Percentiles rank a stretch among this genome's conserved stretches.
These are phyloP conservation scores for Lodderomyces oxycetoniae DNA, from an alignment of 1,139 yeast genomes.

Conservation along the genomic window DNA sequence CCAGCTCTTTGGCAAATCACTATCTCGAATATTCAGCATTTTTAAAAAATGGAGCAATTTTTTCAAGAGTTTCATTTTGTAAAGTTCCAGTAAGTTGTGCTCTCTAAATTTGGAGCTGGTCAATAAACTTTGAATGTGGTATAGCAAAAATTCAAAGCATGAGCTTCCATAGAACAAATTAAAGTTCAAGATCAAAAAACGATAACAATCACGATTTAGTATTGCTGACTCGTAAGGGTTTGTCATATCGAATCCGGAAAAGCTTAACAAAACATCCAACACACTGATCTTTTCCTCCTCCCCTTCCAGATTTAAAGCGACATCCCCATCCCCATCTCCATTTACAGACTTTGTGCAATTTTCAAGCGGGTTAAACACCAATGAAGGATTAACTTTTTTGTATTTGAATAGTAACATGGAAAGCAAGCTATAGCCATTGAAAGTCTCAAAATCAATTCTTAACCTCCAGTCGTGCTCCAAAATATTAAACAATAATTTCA, in stretches of 20 bases:
- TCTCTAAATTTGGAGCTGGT: slow-evolving; percentile 45
- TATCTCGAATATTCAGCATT: slow-evolving; percentile 18
- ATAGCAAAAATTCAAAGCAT: slow-evolving; percentile 46
- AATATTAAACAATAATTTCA: slow-evolving; percentile 25
- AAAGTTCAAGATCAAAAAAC: slow-evolving; percentile 30
- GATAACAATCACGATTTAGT: slow-evolving; percentile 26
- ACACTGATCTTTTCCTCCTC: slow-evolving; percentile 13
- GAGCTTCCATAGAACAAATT: slow-evolving; percentile 35
- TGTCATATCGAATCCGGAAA: slow-evolving; percentile 24
- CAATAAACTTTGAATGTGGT: slow-evolving; percentile 53
- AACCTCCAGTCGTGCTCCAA: slow-evolving; percentile 37
- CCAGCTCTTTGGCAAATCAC: slow-evolving; percentile 13
- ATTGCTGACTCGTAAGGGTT: slow-evolving; percentile 28
- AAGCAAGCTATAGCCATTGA: slow-evolving; percentile 39
- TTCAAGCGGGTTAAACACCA: slow-evolving; percentile 18
- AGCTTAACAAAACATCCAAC: slow-evolving; percentile 20
- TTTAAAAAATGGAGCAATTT: slow-evolving; percentile 51
- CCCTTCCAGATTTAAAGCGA: slow-evolving; percentile 7
- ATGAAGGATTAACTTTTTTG: slow-evolving; percentile 21
- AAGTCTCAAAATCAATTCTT: slow-evolving; percentile 38
- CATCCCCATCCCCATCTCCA: too few relatives aligned
- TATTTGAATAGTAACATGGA: slow-evolving; percentile 29
- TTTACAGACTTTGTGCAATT: too few relatives aligned
- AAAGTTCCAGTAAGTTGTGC: slow-evolving; percentile 48
- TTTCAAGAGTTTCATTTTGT: slow-evolving; percentile 49